These are phyloP conservation scores for Peltaster fructicola DNA, from an alignment of 2,329 filamentous ascomycete genomes.

Conservation along the genomic window DNA sequence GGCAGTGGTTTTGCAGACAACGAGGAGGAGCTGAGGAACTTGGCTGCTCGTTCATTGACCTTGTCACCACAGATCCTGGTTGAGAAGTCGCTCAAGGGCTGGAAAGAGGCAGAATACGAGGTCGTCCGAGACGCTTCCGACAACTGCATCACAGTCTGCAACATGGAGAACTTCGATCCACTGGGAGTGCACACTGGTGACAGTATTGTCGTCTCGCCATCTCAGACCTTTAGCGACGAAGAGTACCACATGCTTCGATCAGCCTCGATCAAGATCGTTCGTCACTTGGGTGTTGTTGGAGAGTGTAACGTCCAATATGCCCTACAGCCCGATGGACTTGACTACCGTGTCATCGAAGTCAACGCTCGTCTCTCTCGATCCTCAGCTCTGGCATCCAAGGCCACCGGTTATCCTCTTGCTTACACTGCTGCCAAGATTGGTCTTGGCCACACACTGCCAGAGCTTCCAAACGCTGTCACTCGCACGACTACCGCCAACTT, in stretches of 20 bases:
- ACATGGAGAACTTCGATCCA: conserved; percentile 98
- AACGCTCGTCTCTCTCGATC: conserved; percentile 97
- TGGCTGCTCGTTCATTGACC: conserved; percentile 82
- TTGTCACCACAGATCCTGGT: conserved; percentile 92
- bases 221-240: conserved; percentile 92
- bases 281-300: conserved; percentile 89
- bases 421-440: conserved; percentile 98
- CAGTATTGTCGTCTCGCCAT: conserved; percentile 93
- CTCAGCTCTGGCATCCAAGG: conserved; percentile 91
- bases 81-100: conserved; percentile 96
- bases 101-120: conserved; percentile 99
- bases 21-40: conserved; percentile 78
- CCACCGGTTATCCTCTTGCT: conserved; percentile 89
- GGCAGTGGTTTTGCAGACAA: conserved; percentile 94
- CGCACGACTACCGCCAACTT: conserved; percentile 99
- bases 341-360: conserved; percentile 98
- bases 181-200: conserved; percentile 96
- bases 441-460: conserved; percentile 82
- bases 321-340: conserved; percentile 85
- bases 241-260: conserved; percentile 99
- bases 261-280: conserved; percentile 94
- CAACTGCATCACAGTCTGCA: conserved; percentile 98
- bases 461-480: conserved; percentile 93
- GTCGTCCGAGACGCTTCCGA: conserved; percentile 92
- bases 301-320: conserved; percentile 99